A percentile compares a stretch with the other conserved stretches of the same genome.
Conservation (phyloP, 139 green algal species). For the Chlorella sp. region DNA sequence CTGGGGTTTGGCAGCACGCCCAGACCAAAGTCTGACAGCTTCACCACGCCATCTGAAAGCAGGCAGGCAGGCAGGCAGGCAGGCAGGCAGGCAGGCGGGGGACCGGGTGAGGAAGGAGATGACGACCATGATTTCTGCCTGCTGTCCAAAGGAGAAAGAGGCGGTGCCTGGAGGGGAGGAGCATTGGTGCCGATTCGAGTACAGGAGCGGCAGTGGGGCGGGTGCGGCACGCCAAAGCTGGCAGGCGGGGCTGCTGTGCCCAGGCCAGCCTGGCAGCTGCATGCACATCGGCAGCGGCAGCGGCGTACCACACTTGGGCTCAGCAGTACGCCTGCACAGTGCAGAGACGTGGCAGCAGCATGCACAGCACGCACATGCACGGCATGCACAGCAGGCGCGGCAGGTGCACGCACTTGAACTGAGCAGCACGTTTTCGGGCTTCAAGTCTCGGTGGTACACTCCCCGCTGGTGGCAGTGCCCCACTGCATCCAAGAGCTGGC, state of each 20-base stretch:
- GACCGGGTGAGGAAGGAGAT: not conserved
- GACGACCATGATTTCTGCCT: not conserved
- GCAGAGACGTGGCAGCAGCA: not conserved
- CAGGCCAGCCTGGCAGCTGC: not conserved
- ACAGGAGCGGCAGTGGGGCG: not conserved
- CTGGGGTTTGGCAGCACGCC: slow-evolving; percentile 36
- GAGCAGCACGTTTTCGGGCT: slow-evolving; percentile 76
- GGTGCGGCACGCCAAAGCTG: not conserved
- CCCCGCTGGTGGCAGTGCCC: slow-evolving; percentile 70
- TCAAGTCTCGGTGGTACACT: slow-evolving; percentile 71
- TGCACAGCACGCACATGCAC: not conserved
- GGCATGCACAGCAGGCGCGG: not conserved
- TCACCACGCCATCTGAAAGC: slow-evolving; percentile 47
- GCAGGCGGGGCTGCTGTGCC: not conserved
- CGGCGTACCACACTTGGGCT: not conserved
- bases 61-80: not conserved
- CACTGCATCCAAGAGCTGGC: slow-evolving; percentile 75
- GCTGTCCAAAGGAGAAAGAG: not conserved
- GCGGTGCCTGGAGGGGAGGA: too few relatives aligned
- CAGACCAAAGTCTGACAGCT: slow-evolving; percentile 75
- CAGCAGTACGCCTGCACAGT: not conserved
- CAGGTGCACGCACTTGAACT: slow-evolving; percentile 3
- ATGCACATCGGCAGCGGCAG: not conserved
- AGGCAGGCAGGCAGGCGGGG: not conserved
- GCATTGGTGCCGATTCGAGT: too few relatives aligned